phyloP scores from a whole-genome alignment of 768 basidiomycete genomes.

The Mycena capillaripes region DNA sequence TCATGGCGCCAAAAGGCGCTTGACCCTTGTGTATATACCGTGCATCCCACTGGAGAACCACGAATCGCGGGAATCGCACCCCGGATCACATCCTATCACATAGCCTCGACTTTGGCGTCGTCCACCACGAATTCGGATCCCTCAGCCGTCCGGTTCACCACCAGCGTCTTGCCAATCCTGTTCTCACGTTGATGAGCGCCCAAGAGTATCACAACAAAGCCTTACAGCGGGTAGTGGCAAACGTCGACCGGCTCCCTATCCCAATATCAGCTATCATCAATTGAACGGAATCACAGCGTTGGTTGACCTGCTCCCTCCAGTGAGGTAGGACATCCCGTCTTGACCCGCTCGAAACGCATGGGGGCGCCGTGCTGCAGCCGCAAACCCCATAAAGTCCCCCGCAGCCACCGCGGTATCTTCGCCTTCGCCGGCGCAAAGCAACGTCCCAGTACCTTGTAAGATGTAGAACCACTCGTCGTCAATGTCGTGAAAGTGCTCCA shows the following conservation, averaged over 20 bases:
- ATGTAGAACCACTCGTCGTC: conserved; percentile 37
- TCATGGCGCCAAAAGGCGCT: too few relatives aligned
- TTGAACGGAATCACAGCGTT: neutral
- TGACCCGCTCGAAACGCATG: conserved; percentile 30
- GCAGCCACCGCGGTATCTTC: conserved; percentile 20
- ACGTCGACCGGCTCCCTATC: conserved; percentile 27
- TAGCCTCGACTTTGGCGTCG: too few relatives aligned
- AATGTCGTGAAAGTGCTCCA: conserved; percentile 35
- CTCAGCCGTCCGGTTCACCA: conserved; percentile 15
- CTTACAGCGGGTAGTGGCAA: conserved; percentile 30
- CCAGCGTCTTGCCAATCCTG: conserved; percentile 21
- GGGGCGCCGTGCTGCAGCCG: conserved; percentile 12
- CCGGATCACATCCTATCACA: too few relatives aligned
- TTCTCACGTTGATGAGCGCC: neutral
- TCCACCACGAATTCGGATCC: neutral
- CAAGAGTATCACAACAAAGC: too few relatives aligned
- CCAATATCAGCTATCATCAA: neutral
- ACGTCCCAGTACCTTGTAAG: conserved; percentile 23
- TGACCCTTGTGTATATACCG: too few relatives aligned
- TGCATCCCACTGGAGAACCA: too few relatives aligned
- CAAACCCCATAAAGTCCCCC: conserved; percentile 34
- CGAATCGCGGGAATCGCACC: too few relatives aligned
- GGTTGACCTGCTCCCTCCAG: conserved; percentile 24
- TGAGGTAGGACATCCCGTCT: conserved; percentile 29
- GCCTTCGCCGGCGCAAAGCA: conserved; percentile 29